Base-by-base conservation (phyloP, 768 basidiomycete species). In the Lepiota subincarnata region DNA sequence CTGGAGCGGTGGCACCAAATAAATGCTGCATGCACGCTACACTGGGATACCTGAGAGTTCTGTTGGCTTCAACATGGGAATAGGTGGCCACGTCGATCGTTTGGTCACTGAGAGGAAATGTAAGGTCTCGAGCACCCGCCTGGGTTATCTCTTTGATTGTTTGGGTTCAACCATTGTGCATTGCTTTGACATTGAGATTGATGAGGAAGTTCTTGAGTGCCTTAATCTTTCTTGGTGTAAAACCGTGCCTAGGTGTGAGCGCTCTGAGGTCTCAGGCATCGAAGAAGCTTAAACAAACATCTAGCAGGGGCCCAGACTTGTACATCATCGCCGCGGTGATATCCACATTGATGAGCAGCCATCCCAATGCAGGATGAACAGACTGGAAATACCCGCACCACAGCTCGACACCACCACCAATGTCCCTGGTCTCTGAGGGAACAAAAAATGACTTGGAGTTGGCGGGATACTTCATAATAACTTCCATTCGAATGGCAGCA, bases 361-460 rank as follows among this genome's bases (percentile, higher is more conserved):
- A 72, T 0, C 81, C 82, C 13, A 82, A 75, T 0, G 80, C 83
- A 13, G 89, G 89, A 18, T 90, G 75, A 10, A 90, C 77, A 0
- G 86, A 87, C 64, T 91, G 90, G 69, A 92, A 90, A 55, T 88
- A 91, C 0, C 89, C 89, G 4, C 89, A 75, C 87, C 87, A 88
- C 2, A 91, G 73, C 16, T 80, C 74, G 4, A 92, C 73, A 0
- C 90, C 89, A 0, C 66, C 61, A 1, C 89, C 86, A 19, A 89
- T 74, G 40, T 73, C 68, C 56, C 73, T 79, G 4, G 70, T 77
- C 55, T 83, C 88, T 0, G 67, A 65, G 37, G 79, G 66, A 0
- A 87, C 87, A 64, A 87, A 92, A 68, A 92, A 90, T 0, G 86
- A 89, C 0, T 88, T 79, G 2, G 83, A 78, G 43, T 90, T 89